These are phyloP conservation scores for Candida sakaeoensis DNA, from an alignment of 805 yeast species.

Conservation along the genomic window DNA sequence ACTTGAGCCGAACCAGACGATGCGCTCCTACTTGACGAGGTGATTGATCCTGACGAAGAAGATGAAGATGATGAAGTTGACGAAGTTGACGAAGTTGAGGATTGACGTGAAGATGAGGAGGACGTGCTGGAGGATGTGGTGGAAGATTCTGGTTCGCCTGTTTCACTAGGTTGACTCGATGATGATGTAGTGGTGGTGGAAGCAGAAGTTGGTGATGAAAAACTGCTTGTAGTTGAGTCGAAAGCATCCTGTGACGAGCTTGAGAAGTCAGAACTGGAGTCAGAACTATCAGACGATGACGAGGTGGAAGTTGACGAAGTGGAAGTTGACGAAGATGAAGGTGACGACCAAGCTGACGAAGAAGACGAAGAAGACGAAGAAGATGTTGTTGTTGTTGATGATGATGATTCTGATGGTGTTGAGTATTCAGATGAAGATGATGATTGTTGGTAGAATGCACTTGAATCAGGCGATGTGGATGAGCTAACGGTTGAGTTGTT, in stretches of 20 bases:
- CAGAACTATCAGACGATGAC: background rate
- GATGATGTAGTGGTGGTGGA: background rate
- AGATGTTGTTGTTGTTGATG: background rate
- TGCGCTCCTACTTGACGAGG: constrained; percentile 5
- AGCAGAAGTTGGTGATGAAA: background rate
- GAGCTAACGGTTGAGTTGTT: constrained; percentile 5
- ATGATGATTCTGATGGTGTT: background rate
- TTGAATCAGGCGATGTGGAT: background rate
- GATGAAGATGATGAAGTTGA: constrained; percentile 8
- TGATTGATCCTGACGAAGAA: constrained; percentile 4
- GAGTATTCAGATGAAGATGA: background rate
- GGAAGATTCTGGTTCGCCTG: background rate
- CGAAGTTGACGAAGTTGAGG: constrained; percentile 2
- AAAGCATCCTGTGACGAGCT: background rate
- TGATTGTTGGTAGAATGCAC: background rate
- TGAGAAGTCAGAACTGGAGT: background rate
- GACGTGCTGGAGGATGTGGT: constrained; percentile 2
- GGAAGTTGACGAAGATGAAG: background rate
- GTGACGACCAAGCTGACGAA: background rate
- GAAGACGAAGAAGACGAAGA: background rate
- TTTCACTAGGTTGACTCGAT: background rate
- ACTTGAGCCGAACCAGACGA: constrained; percentile 6
- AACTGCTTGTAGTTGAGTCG: background rate
- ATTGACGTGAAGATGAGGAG: constrained; percentile 5
- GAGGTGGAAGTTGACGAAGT: background rate